These are phyloP conservation scores for Ogataea philodendri DNA, from an alignment of 805 yeast genomes.

Conservation along the genomic window DNA sequence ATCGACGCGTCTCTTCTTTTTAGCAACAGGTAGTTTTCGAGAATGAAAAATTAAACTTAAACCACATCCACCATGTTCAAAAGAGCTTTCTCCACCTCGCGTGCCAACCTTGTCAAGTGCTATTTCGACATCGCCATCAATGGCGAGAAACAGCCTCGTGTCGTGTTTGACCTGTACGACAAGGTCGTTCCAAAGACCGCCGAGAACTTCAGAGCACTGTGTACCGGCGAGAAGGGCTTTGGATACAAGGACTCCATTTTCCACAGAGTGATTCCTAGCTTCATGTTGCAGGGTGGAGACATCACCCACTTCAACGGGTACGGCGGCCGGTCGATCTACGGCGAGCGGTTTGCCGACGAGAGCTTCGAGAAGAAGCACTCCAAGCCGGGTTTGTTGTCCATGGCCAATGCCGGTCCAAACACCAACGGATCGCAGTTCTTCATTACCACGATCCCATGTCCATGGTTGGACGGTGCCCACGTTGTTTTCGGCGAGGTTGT, in stretches of 20 bases:
- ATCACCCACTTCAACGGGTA: constrained; percentile 81
- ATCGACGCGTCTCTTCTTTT: constrained; percentile 9
- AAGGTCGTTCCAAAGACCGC: constrained; percentile 94
- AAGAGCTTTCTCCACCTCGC: constrained; percentile 52
- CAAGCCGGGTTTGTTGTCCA: constrained; percentile 79
- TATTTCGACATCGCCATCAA: constrained; percentile 56
- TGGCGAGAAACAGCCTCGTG: constrained; percentile 50
- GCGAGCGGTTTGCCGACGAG: constrained; percentile 74
- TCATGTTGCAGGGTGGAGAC: constrained; percentile 96
- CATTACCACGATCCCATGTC: constrained; percentile 83
- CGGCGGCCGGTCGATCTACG: constrained; percentile 88
- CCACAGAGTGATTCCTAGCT: constrained; percentile 95
- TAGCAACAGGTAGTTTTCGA: constrained; percentile 1
- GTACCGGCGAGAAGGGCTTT: constrained; percentile 87
- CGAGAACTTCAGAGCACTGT: constrained; percentile 91
- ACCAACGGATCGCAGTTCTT: constrained; percentile 98
- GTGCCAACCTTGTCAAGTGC: constrained; percentile 48
- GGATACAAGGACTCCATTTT: constrained; percentile 82
- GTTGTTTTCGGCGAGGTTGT: constrained; percentile 92
- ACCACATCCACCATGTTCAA: constrained; percentile 18
- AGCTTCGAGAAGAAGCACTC: constrained; percentile 71
- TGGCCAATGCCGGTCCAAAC: constrained; percentile 99
- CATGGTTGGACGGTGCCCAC: constrained; percentile 93
- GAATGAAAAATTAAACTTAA: constrained; percentile 3
- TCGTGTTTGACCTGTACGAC: constrained; percentile 84